These are phyloP conservation scores for Serendipita indica DNA, from an alignment of 768 basidiomycete genomes.

Conservation along the genomic window DNA sequence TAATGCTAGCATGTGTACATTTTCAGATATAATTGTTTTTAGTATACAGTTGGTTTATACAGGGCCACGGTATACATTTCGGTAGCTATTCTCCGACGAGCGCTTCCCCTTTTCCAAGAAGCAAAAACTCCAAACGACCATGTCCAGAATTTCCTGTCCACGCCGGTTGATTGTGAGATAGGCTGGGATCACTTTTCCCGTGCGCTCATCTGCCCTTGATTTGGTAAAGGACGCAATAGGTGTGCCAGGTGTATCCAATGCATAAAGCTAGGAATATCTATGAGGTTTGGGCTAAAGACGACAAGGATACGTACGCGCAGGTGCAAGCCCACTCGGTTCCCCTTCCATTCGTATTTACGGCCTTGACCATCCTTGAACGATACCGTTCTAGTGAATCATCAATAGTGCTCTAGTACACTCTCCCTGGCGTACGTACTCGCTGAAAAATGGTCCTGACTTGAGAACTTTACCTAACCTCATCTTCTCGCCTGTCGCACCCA, in stretches of 20 bases:
- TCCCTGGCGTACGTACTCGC: constrained; percentile 21
- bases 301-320: constrained; percentile 17
- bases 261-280: background rate
- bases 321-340: constrained; percentile 23
- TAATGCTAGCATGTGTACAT: no score
- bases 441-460: constrained; percentile 20
- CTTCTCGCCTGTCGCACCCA: constrained; percentile 20
- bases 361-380: constrained; percentile 24
- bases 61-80: no score
- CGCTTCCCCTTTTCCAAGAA: constrained; percentile 5
- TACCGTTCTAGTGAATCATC: constrained; percentile 22
- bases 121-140: constrained; percentile 7
- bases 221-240: constrained; percentile 10
- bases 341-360: constrained; percentile 30
- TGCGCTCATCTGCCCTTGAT: background rate
- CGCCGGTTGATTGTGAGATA: background rate
- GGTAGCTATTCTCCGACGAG: background rate
- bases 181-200: background rate
- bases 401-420: background rate
- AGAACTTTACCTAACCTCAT: background rate
- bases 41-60: no score
- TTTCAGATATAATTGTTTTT: no score
- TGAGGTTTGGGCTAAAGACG: background rate
- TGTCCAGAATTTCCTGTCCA: background rate
- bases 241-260: constrained; percentile 7